These are phyloP conservation scores for Glycine latifolia DNA, from an alignment of 306 rosid species.

Conservation along the genomic window DNA sequence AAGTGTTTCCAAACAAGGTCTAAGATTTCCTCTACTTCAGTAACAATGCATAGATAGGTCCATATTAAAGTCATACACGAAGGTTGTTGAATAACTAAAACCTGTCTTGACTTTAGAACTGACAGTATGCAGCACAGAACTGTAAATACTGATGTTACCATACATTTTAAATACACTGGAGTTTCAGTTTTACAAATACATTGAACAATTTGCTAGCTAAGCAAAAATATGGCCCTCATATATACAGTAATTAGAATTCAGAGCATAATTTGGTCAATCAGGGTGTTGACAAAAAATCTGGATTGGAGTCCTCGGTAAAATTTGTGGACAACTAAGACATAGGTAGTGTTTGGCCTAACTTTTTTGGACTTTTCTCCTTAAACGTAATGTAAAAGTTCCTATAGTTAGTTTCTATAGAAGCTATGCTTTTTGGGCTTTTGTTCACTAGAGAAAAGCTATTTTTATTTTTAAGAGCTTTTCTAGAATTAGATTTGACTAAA, in stretches of 20 bases:
- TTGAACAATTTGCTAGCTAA: too few species aligned
- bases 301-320: constrained; percentile 1
- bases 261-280: constrained; percentile 30
- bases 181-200: constrained; percentile 3
- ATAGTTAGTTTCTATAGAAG: too few species aligned
- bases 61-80: constrained; percentile 24
- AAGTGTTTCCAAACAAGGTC: neutral
- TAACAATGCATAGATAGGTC: constrained; percentile 5
- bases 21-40: constrained; percentile 5
- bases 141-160: constrained; percentile 1
- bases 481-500: neutral
- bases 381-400: neutral
- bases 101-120: neutral
- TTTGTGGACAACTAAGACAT: neutral
- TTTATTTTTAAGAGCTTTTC: neutral
- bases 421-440: neutral
- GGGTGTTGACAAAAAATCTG: neutral
- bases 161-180: neutral
- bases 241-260: neutral
- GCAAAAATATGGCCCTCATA: neutral
- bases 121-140: constrained; percentile 14
- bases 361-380: neutral
- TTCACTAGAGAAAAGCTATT: neutral
- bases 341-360: neutral
- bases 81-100: neutral